These are phyloP conservation scores for Amaranthus cruentus DNA, from an alignment of 148 eudicot genomes.

Conservation along the genomic window DNA sequence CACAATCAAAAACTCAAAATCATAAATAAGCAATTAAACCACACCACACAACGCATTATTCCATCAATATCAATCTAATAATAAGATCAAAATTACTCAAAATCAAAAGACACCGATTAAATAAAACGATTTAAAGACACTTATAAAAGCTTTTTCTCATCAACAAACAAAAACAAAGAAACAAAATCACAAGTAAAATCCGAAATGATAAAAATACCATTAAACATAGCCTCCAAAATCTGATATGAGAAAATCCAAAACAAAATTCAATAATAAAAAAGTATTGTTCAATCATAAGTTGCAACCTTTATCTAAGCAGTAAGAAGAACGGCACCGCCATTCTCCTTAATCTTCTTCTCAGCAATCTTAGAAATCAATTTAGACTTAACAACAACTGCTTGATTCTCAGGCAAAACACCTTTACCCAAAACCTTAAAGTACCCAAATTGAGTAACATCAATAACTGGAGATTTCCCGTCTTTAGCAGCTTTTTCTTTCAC, in stretches of 20 bases:
- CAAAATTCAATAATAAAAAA: not conserved
- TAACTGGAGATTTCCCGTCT: constrained; percentile 33
- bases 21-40: too few relatives aligned
- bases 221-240: constrained; percentile 3
- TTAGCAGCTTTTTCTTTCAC: constrained; percentile 30
- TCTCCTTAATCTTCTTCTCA: constrained; percentile 55
- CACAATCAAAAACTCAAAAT: too few relatives aligned
- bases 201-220: not conserved
- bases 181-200: too few relatives aligned
- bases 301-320: constrained; percentile 28
- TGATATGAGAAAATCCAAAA: constrained; percentile 1
- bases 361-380: constrained; percentile 44
- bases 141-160: too few relatives aligned
- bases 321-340: constrained; percentile 47
- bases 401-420: constrained; percentile 29
- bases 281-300: not conserved
- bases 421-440: constrained; percentile 48
- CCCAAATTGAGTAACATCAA: constrained; percentile 41
- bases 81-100: too few relatives aligned
- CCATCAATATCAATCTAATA: too few relatives aligned
- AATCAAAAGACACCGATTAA: too few relatives aligned
- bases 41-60: too few relatives aligned
- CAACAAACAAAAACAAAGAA: too few relatives aligned
- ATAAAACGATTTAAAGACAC: too few relatives aligned
- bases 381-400: constrained; percentile 43